Base-by-base conservation (phyloP, 2,329 filamentous ascomycete genomes). In the Coniochaeta hoffmannii region DNA sequence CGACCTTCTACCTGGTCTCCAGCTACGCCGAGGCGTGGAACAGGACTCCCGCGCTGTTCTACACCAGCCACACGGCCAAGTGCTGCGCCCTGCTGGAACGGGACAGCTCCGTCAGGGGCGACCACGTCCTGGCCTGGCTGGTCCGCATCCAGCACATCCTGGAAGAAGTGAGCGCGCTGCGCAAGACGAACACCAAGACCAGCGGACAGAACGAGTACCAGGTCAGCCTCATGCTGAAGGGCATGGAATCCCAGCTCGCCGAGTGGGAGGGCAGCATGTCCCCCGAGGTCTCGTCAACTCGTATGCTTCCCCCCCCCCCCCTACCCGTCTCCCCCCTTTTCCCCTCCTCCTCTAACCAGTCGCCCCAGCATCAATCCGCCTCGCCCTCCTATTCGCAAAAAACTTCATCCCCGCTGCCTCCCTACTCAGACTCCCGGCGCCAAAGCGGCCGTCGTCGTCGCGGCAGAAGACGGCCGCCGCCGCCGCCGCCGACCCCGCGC, bases 171-270 rank as follows among this genome's bases (percentile, higher is more conserved):
- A 61, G 66, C 34, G 63, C 66, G 5, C 62, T 73, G 24, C 60
- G 63, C 17, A 65, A 38, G 56, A 62, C 34, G 10, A 65, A 66
- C 44, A 63, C n/a, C n/a, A n/a, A 61, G 6, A 63, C 63, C 9
- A 59, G 56, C 26, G 53, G 56, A n/a, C 66, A 68, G 50, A 67
- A 62, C 56, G 66, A 72, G 35, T 70, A 76, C 56, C 75, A 79
- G 46, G 68, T 66, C 19, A 65, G 68, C 2, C 68, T 81, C 17
- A 68, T 80, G 57, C 62, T 76, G n/a, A 66, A 72, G 1, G 78
- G 78, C 0, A 69, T 81, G 28, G 75, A 78, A 56, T 63, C 72
- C 3, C 76, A 80, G 59, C 63, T 76, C 9, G 60, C 62, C n/a
- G 73, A 78, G 36, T 71, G 74, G 60, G 68, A 72, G 38, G 58